Percentiles rank a stretch among this genome's conserved stretches.
These are phyloP conservation scores for Cladosporium sphaerospermum DNA, from an alignment of 2,329 filamentous ascomycete species.

Conservation along the genomic window DNA sequence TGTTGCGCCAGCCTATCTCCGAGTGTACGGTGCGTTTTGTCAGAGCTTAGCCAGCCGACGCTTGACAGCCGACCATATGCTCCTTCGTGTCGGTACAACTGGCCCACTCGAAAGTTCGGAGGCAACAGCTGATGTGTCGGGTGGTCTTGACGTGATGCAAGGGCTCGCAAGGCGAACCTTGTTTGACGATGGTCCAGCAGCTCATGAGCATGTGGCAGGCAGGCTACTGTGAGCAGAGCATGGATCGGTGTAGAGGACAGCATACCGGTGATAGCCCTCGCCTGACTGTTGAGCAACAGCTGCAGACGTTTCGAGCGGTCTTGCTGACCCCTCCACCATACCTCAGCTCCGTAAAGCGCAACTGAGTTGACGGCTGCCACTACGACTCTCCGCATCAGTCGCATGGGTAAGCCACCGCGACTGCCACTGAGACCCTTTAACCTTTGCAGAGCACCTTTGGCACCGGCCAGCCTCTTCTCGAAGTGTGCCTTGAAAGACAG, in stretches of 20 bases:
- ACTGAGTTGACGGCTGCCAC: not conserved
- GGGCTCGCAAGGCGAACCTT: not conserved
- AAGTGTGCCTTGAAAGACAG: not conserved
- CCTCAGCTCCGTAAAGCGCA: not conserved
- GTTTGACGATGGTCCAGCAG: not conserved
- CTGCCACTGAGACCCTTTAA: not conserved
- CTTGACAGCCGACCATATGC: not conserved
- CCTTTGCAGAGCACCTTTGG: not conserved
- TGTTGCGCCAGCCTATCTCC: not conserved
- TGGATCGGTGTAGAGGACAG: not conserved
- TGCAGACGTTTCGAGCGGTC: not conserved
- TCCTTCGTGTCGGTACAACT: not conserved
- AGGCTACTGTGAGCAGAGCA: not conserved
- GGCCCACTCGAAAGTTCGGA: not conserved
- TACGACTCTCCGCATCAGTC: not conserved
- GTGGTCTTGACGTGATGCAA: not conserved
- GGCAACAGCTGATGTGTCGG: not conserved
- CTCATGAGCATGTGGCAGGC: not conserved
- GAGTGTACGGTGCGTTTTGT: not conserved
- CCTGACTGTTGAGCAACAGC: not conserved
- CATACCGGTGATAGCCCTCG: not conserved
- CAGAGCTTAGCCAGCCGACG: not conserved
- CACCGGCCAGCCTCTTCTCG: not conserved
- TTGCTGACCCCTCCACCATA: not conserved
- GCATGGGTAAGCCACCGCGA: not conserved